These are phyloP conservation scores for Meyerozyma athensensis DNA, from an alignment of 1,139 yeast species.

Conservation along the genomic window DNA sequence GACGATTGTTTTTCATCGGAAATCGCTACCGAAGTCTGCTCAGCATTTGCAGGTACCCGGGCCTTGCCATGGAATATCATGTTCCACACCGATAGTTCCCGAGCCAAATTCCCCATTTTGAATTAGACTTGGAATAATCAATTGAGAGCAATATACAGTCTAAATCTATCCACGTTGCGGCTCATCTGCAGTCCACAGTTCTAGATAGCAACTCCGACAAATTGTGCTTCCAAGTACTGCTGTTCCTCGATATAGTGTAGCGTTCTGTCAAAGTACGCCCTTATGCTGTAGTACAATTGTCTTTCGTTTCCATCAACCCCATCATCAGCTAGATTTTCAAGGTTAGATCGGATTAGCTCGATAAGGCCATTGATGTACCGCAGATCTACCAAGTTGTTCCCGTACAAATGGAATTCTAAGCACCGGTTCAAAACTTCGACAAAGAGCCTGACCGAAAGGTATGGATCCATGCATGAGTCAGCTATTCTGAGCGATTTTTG, in stretches of 20 bases:
- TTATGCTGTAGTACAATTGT: slow-evolving; percentile 27
- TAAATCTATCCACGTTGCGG: background rate
- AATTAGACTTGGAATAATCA: background rate
- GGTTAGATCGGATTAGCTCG: slow-evolving; percentile 74
- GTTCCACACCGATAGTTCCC: slow-evolving; percentile 19
- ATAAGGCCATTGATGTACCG: slow-evolving; percentile 82
- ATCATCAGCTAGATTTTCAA: slow-evolving; percentile 42
- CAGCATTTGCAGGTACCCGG: background rate
- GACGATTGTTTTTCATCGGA: background rate
- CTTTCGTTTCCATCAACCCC: slow-evolving; percentile 32
- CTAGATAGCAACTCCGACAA: slow-evolving; percentile 35
- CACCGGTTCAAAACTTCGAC: slow-evolving; percentile 87
- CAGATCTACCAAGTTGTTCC: slow-evolving; percentile 64
- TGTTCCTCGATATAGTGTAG: slow-evolving; percentile 63
- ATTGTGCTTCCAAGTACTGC: slow-evolving; percentile 59
- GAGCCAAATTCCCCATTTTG: slow-evolving; percentile 10
- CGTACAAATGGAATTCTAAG: slow-evolving; percentile 79
- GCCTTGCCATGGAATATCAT: slow-evolving; percentile 15
- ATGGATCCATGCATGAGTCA: slow-evolving; percentile 87
- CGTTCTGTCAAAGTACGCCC: slow-evolving; percentile 56
- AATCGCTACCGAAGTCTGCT: background rate
- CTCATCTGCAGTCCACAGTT: background rate
- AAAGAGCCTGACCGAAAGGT: slow-evolving; percentile 73
- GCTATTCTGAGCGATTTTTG: slow-evolving; percentile 79
- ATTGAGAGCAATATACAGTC: slow-evolving; percentile 3